A percentile compares a stretch with the other conserved stretches of the same genome.
Evolutionary conservation across 2,329 filamentous ascomycete genomes (phyloP).

Genomic region (Paracorniculantispora psalliotae): DNA sequence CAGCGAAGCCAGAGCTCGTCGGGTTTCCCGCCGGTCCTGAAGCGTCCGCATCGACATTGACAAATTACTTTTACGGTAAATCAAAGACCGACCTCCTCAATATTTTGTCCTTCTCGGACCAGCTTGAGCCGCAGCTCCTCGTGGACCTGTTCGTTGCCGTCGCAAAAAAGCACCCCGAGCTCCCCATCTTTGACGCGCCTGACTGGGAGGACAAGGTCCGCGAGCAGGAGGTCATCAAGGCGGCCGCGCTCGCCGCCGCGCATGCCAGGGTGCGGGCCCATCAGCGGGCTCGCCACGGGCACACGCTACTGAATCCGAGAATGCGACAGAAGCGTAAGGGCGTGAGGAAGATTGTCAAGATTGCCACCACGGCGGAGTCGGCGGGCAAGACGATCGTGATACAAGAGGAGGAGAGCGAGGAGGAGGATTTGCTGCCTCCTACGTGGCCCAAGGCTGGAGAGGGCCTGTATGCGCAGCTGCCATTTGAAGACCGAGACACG

Average conservation of each 20-base stretch:
- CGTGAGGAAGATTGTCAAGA: constrained; percentile 30
- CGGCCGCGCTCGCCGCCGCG: background rate
- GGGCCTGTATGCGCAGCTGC: constrained; percentile 35
- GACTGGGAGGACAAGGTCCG: constrained; percentile 31
- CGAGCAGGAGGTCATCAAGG: background rate
- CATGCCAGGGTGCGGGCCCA: constrained; percentile 12
- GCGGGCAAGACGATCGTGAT: constrained; percentile 19
- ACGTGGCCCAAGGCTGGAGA: constrained; percentile 37
- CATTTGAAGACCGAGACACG: constrained; percentile 34
- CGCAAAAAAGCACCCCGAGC: constrained; percentile 37
- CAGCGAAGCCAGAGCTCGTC: constrained; percentile 33
- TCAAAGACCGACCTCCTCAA: constrained; percentile 35
- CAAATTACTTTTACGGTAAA: constrained; percentile 35
- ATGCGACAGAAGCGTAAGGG: constrained; percentile 28
- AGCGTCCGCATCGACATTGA: constrained; percentile 29
- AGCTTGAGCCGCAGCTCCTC: constrained; percentile 36
- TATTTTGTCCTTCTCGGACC: constrained; percentile 37
- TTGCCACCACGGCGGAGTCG: constrained; percentile 14
- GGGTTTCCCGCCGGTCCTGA: constrained; percentile 32
- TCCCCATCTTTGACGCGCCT: constrained; percentile 38
- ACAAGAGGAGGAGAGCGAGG: constrained; percentile 24
- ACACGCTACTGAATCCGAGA: constrained; percentile 23
- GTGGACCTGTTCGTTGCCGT: constrained; percentile 38
- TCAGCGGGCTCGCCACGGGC: constrained; percentile 27
- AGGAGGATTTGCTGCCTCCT: constrained; percentile 30